These are phyloP conservation scores for Gleditsia sinensis DNA, from an alignment of 306 rosid species.

Conservation along the genomic window DNA sequence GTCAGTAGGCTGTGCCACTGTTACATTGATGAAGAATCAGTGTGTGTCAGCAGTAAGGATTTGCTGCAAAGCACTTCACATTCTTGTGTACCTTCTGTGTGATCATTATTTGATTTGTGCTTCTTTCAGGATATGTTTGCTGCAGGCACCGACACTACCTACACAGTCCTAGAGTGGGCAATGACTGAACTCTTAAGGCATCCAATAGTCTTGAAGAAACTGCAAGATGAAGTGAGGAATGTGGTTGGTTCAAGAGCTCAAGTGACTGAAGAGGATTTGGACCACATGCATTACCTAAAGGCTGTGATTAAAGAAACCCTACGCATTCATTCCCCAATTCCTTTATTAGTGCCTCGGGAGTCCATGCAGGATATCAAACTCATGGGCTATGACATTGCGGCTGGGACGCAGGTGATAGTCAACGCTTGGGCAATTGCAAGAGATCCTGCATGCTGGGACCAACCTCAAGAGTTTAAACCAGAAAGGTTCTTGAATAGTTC, in stretches of 20 bases:
- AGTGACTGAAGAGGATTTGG: background rate
- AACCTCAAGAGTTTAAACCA: background rate
- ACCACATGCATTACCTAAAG: background rate
- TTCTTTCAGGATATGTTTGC: background rate
- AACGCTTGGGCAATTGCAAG: background rate
- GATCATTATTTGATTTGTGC: too few relatives aligned
- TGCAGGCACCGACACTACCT: background rate
- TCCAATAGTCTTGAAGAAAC: background rate
- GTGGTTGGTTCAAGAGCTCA: background rate
- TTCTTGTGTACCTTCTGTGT: too few relatives aligned
- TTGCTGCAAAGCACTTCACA: too few relatives aligned
- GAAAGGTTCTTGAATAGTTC: background rate
- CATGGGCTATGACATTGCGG: background rate
- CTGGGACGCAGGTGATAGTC: background rate
- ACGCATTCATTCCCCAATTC: background rate
- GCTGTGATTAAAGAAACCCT: constrained; percentile 1
- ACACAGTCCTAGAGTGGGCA: background rate
- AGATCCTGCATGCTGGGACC: background rate
- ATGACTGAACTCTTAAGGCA: background rate
- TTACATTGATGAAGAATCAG: too few relatives aligned
- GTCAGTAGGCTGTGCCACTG: too few relatives aligned
- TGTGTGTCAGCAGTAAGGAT: too few relatives aligned
- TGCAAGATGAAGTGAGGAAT: background rate
- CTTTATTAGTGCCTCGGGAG: background rate
- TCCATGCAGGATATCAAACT: background rate